Evolutionary conservation across 2,329 filamentous ascomycete species (phyloP).

Genomic region (Hypoxylon sp.): DNA sequence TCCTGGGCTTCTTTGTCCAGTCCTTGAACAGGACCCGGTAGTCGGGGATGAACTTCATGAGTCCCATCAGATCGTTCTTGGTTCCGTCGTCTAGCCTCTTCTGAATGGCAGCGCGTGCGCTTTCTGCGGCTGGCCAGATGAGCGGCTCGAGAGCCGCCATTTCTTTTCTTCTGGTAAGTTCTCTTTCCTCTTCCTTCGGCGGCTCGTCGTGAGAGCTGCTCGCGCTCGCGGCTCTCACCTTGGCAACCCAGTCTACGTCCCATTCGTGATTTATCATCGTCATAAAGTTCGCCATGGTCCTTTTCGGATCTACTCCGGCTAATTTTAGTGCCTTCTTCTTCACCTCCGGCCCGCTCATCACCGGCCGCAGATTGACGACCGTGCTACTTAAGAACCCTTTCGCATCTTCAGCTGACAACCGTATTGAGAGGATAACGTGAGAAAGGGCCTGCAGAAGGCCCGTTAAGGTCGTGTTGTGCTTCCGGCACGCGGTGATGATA

Average conservation of each 20-base stretch:
- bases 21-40: conserved; percentile 32
- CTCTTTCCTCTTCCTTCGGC: not conserved
- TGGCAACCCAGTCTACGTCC: conserved; percentile 31
- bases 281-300: conserved; percentile 46
- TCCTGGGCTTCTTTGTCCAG: conserved; percentile 31
- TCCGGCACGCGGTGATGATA: conserved; percentile 38
- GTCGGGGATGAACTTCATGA: conserved; percentile 50
- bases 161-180: not conserved
- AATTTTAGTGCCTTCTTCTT: conserved; percentile 2
- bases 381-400: conserved; percentile 38
- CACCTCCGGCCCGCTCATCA: conserved; percentile 24
- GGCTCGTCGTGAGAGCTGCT: not conserved
- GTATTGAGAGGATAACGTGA: conserved; percentile 30
- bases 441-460: conserved; percentile 42
- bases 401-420: conserved; percentile 24
- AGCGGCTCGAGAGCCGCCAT: conserved; percentile 24
- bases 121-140: conserved; percentile 46
- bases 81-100: conserved; percentile 49
- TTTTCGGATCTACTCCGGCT: conserved; percentile 26
- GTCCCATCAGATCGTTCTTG: conserved; percentile 54
- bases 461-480: conserved; percentile 44
- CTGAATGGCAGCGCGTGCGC: conserved; percentile 50
- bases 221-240: conserved; percentile 19
- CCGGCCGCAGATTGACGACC: conserved; percentile 41
- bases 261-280: conserved; percentile 43